Evolutionary conservation across 164 flowering plant species (phyloP).

Genomic region (Magnolia changhungtana): DNA sequence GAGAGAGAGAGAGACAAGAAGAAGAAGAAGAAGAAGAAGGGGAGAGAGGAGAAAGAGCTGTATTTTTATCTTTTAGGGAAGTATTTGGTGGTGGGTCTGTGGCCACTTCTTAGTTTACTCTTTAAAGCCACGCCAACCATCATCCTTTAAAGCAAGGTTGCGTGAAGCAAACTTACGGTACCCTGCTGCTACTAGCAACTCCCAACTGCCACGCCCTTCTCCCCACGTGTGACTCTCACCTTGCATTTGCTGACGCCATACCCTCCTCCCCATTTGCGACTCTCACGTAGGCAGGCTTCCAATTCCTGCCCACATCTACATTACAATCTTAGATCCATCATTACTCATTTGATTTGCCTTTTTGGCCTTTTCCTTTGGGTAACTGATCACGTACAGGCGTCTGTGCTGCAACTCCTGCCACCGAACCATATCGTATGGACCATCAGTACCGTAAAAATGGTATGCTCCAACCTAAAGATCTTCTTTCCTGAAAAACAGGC

Average conservation of each 20-base stretch:
- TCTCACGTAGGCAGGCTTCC: not conserved
- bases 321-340: no score
- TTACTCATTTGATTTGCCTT: no score
- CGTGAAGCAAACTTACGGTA: constrained; percentile 92
- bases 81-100: constrained; percentile 10
- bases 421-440: no score
- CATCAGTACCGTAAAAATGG: no score
- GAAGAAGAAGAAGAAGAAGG: constrained; percentile 24
- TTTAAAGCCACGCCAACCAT: constrained; percentile 67
- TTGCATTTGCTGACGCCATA: not conserved
- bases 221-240: not conserved
- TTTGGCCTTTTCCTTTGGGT: no score
- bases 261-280: not conserved
- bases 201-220: constrained; percentile 3
- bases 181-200: constrained; percentile 1
- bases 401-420: no score
- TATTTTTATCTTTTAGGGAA: not conserved
- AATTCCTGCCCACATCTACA: no score
- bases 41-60: not conserved
- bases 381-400: no score
- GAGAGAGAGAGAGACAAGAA: constrained; percentile 6
- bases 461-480: no score
- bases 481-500: no score
- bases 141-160: constrained; percentile 47
- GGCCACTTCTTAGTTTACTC: constrained; percentile 21